A percentile compares a stretch with the other conserved stretches of the same genome.
Evolutionary conservation across 345 rosid genomes (phyloP).

Genomic region (Balakata baccata): DNA sequence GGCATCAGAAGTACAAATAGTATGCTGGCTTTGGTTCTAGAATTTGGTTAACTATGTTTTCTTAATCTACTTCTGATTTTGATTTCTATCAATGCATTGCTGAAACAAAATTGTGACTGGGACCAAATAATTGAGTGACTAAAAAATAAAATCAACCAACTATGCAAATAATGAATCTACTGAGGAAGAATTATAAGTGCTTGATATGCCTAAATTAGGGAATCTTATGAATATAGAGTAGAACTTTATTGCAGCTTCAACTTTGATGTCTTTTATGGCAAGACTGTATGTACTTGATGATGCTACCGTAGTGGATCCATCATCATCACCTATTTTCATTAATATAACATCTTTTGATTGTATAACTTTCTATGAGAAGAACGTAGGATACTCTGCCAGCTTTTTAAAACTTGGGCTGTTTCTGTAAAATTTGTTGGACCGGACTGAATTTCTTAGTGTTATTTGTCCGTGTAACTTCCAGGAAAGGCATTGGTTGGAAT

Average conservation of each 20-base stretch:
- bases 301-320: not conserved
- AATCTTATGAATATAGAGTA: not conserved
- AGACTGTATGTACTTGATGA: not conserved
- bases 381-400: not conserved
- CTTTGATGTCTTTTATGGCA: not conserved
- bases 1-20: not conserved
- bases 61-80: not conserved
- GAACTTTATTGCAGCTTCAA: not conserved
- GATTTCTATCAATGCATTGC: not conserved
- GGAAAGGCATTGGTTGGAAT: conserved; percentile 93
- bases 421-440: not conserved
- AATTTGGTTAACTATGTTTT: not conserved
- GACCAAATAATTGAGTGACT: not conserved
- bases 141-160: not conserved
- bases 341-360: not conserved
- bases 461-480: conserved; percentile 31
- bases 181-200: not conserved
- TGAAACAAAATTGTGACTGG: not conserved
- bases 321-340: not conserved
- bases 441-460: not conserved
- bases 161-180: not conserved
- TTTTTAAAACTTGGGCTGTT: not conserved
- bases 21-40: not conserved
- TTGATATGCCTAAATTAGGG: not conserved
- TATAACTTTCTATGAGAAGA: not conserved